These are phyloP conservation scores for Gautieria morchelliformis DNA, from an alignment of 768 basidiomycete genomes.

Conservation along the genomic window DNA sequence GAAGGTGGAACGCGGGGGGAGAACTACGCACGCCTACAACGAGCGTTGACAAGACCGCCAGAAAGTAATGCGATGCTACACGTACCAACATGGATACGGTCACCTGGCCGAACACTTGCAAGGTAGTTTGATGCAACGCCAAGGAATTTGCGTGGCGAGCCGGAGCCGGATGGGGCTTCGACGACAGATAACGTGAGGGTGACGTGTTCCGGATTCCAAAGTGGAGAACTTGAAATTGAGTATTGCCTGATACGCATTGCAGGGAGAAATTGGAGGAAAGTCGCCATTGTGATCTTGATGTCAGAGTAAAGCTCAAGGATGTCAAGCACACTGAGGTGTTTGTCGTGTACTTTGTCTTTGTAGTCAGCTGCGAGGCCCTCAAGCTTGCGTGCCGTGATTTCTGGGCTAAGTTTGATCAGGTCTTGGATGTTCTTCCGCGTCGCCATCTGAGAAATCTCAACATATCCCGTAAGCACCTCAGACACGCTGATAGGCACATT, in stretches of 20 bases:
- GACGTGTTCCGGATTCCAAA: slow-evolving; percentile 32
- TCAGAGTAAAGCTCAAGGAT: slow-evolving; percentile 30
- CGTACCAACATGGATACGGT: slow-evolving; percentile 29
- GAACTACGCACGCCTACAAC: slow-evolving; percentile 27
- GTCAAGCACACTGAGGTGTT: slow-evolving; percentile 32
- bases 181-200: slow-evolving; percentile 39
- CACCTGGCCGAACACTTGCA: slow-evolving; percentile 29
- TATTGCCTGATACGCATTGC: slow-evolving; percentile 41
- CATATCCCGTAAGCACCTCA: slow-evolving; percentile 32
- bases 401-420: slow-evolving; percentile 20
- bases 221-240: slow-evolving; percentile 40
- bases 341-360: slow-evolving; percentile 24
- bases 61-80: not conserved
- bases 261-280: slow-evolving; percentile 33
- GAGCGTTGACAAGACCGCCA: not conserved
- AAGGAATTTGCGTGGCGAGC: slow-evolving; percentile 25
- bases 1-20: slow-evolving; percentile 33
- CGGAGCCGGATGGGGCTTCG: slow-evolving; percentile 28
- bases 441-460: slow-evolving; percentile 40
- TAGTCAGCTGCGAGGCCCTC: slow-evolving; percentile 23
- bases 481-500: slow-evolving; percentile 28
- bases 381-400: slow-evolving; percentile 20
- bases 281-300: slow-evolving; percentile 27
- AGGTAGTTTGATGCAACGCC: slow-evolving; percentile 41
- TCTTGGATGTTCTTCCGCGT: slow-evolving; percentile 31